These are phyloP conservation scores for Cymodocea nodosa DNA, from an alignment of 116 monocot species.

Conservation along the genomic window DNA sequence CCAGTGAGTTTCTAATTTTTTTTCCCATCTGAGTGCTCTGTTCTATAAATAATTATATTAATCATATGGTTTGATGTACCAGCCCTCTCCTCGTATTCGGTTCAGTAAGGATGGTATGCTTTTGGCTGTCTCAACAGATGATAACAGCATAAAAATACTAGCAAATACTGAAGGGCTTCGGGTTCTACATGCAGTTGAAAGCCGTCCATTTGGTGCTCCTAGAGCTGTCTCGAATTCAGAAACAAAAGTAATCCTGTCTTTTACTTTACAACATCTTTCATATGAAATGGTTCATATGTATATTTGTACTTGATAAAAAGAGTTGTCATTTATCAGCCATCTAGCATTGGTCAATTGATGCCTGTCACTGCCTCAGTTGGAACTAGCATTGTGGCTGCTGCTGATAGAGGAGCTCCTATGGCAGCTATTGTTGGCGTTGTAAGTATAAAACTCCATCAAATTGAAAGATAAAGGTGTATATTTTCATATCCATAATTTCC, in stretches of 20 bases:
- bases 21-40: not conserved
- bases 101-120: slow-evolving; percentile 77
- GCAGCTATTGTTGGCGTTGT: slow-evolving; percentile 30
- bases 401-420: slow-evolving; percentile 35
- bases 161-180: slow-evolving; percentile 78
- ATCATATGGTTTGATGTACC: not conserved
- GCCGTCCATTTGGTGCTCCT: slow-evolving; percentile 47
- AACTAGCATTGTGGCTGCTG: slow-evolving; percentile 25
- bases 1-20: slow-evolving; percentile 19
- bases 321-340: slow-evolving; percentile 30
- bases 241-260: slow-evolving; percentile 29
- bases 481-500: not conserved
- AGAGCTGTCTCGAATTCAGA: slow-evolving; percentile 29
- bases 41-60: not conserved
- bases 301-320: not conserved
- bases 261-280: not conserved
- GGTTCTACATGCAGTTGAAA: slow-evolving; percentile 50
- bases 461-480: not conserved
- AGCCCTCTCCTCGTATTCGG: slow-evolving; percentile 68
- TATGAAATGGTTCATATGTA: not conserved
- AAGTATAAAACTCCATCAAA: not conserved
- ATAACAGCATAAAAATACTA: slow-evolving; percentile 82
- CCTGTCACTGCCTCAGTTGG: slow-evolving; percentile 21
- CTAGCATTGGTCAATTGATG: slow-evolving; percentile 20
- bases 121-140: slow-evolving; percentile 63